Base-by-base conservation (phyloP, 768 basidiomycete species). In the Naematelia aurantialba region DNA sequence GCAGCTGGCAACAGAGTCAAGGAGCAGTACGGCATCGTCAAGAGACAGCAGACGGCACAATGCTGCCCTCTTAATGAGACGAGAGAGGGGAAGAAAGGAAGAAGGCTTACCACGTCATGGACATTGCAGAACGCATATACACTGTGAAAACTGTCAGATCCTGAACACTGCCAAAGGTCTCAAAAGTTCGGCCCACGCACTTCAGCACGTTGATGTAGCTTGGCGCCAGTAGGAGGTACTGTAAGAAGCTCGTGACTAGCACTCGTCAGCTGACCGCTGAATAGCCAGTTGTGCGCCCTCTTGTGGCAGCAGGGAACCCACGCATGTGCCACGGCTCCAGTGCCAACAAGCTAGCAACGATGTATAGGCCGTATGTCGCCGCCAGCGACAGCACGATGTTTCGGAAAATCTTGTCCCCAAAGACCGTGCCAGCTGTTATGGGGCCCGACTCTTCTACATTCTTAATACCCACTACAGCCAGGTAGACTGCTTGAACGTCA, bases 261-360 rank as follows among this genome's bases (percentile, higher is more conserved):
- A 10, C 2, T 31, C 2, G 27, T 51, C 55, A 49, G 56, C 44
- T 49, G 27, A 45, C 51, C 46, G n/a, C n/a, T n/a, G n/a, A n/a
- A n/a, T n/a, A n/a, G n/a, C n/a, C 13, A 54, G 58, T 31, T 4
- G 21, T 5, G 12, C 17, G 26, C 13, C 13, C 51, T 10, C 5
- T 13, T 13, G 4, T 4, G 25, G 26, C 48, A 57, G 10, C 26
- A 21, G 10, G 11, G 10, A 10, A 65, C 72, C 52, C 52, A 75
- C 74, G 81, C 91, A 99, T 89, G 75, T 99, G 96, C 91, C 92
- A 96, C 1, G 94, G 94, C 66, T 98, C 92, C 67, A 96, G 86
- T 86, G 94, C 72, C 48, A 70, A 82, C 10, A 98, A 65, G 2
- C 87, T 89, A 0, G 93, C 82, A 46, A 89, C 27, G 50, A 96